Conservation (phyloP, 768 basidiomycete genomes). For the Tricholoma bakamatsutake region DNA sequence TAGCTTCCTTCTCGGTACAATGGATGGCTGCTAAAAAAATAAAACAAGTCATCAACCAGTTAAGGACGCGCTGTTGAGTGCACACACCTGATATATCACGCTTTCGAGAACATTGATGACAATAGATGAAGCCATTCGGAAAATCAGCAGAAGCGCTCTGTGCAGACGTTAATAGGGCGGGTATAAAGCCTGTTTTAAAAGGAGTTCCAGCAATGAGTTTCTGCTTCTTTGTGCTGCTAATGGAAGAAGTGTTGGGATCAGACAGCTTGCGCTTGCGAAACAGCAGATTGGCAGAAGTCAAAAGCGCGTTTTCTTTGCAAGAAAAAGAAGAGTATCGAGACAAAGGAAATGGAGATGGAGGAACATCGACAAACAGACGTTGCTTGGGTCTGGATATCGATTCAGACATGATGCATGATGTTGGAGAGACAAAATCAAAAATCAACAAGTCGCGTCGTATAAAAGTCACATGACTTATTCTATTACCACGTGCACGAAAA, state of each 20-base stretch:
- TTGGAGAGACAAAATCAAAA: conserved; percentile 8
- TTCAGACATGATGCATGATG: conserved; percentile 27
- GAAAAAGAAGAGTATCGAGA: conserved; percentile 9
- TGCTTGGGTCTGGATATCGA: conserved; percentile 27
- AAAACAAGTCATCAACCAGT: conserved; percentile 1
- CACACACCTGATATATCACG: conserved; percentile 44
- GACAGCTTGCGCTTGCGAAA: conserved; percentile 46
- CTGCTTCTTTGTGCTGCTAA: conserved; percentile 26
- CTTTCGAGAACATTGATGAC: conserved; percentile 70
- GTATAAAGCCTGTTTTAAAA: conserved; percentile 14
- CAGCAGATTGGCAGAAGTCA: conserved; percentile 17
- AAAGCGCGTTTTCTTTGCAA: conserved; percentile 42
- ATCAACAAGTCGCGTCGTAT: conserved; percentile 17
- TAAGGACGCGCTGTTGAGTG: conserved; percentile 2
- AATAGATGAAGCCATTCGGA: conserved; percentile 45
- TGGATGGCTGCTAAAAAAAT: conserved; percentile 19
- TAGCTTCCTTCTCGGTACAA: conserved; percentile 28
- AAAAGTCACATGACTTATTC: conserved; percentile 24
- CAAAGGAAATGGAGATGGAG: conserved; percentile 38
- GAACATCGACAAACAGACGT: conserved; percentile 57
- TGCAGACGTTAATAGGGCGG: conserved; percentile 10
- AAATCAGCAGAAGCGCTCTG: conserved; percentile 25
- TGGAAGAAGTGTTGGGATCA: conserved; percentile 24
- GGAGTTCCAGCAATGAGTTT: conserved; percentile 17
- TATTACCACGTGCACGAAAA: conserved; percentile 26